Evolutionary conservation across 2,329 filamentous ascomycete species (phyloP).

Genomic region (Graphilbum ipis-grandicollis): DNA sequence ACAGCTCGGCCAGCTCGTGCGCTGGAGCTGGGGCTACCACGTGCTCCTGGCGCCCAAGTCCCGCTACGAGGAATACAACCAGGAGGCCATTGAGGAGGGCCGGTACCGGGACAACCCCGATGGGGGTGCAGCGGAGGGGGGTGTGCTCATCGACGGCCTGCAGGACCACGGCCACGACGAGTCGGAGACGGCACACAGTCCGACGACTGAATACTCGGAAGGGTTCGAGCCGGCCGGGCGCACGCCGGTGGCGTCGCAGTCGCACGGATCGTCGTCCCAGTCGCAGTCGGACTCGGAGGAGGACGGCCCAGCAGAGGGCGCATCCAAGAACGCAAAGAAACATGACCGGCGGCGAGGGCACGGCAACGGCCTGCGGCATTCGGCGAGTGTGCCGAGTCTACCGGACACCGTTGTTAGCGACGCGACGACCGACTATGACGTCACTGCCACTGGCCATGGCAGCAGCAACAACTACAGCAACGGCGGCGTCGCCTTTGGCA

Average conservation of each 20-base stretch:
- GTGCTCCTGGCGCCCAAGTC: constrained; percentile 77
- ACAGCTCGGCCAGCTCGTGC: constrained; percentile 82
- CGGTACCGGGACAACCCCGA: constrained; percentile 32
- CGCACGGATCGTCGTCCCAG: constrained; percentile 28
- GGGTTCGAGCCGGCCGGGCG: constrained; percentile 36
- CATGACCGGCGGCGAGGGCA: not conserved
- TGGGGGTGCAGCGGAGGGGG: not conserved
- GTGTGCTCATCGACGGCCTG: not conserved
- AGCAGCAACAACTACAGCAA: constrained; percentile 19
- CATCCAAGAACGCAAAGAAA: no score
- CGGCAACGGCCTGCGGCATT: not conserved
- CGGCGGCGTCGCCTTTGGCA: constrained; percentile 32
- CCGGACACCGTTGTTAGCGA: no score
- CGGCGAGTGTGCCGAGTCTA: no score
- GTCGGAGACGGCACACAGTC: constrained; percentile 18
- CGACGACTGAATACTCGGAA: constrained; percentile 25
- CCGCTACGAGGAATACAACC: constrained; percentile 47
- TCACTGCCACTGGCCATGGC: no score
- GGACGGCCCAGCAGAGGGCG: constrained; percentile 3
- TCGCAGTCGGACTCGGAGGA: constrained; percentile 32
- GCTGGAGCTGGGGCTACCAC: constrained; percentile 98
- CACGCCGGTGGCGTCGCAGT: constrained; percentile 34
- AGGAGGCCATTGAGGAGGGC: constrained; percentile 37
- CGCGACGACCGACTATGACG: no score
- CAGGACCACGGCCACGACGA: constrained; percentile 19